Base-by-base conservation (phyloP, 345 rosid species). In the Aurinia saxatilis region DNA sequence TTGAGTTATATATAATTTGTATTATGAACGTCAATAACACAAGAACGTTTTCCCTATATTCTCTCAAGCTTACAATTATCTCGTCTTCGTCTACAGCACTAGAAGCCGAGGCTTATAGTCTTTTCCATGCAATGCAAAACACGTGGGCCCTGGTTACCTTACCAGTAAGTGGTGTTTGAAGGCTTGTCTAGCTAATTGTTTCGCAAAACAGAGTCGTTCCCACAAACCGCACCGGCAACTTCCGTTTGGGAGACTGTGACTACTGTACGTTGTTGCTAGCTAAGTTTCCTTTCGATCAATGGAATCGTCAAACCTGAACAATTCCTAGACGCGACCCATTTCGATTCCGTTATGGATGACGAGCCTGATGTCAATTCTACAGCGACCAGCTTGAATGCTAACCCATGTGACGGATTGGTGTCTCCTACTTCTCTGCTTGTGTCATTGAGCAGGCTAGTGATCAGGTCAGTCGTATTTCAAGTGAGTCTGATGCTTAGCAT, bases 381-480 rank as follows among this genome's bases (percentile, higher is more conserved):
- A 36, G 57, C 35, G 8, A 54, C 51, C 47, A 70, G 31, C 29
- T 19, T 11, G 17, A 45, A 15, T 38, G 57, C 39, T 51, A 49
- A 23, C 17, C 27, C 30, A 14, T 54, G 51, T 19, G 62, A 12
- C n/a, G 39, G 11, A 34, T 44, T 48, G 27, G 75, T 27, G 19
- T 34, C 37, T 8, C 25, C 66, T 8, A 37, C 57, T 31, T 62
- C 54, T 65, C 75, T 73, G 54, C 78, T 81, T 18, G 59, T 63
- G 45, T 65, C 50, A 5, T 9, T 79, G 27, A 77, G 74, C 39
- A 78, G 56, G 9, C 73, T 86, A 57, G 70, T 84, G 66, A 76
- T 84, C 50, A 83, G 77, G 72, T 86, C 91, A 37, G 56, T 86
- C 60, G 78, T 72, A 19, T 78, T 88, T 65, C 89, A 91, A 63